Evolutionary conservation across 108 stramenopile species (phyloP).

Genomic region (Hondaea fermentalgiana): DNA sequence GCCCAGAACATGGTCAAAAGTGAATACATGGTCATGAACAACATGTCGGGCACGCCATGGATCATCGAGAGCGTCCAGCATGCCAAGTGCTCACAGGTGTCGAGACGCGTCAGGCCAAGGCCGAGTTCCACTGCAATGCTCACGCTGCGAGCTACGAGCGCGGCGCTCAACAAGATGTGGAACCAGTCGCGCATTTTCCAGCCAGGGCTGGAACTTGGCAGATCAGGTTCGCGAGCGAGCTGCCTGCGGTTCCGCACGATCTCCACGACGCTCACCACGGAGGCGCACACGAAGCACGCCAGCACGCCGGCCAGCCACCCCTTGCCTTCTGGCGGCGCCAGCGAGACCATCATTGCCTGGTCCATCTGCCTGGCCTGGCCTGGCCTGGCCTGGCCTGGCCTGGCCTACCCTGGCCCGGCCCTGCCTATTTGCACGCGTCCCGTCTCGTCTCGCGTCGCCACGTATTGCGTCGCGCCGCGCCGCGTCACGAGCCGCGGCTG

Average conservation of each 20-base stretch:
- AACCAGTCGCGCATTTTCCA: slow-evolving; percentile 4
- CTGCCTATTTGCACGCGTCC: no score
- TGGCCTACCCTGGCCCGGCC: no score
- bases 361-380: no score
- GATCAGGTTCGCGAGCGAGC: not conserved
- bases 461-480: no score
- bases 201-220: not conserved
- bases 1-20: slow-evolving; percentile 18
- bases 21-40: not conserved
- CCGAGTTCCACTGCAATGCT: not conserved
- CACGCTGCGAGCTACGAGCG: not conserved
- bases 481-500: no score
- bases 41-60: not conserved
- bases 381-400: no score
- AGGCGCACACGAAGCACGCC: not conserved
- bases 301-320: not conserved
- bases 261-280: not conserved
- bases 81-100: not conserved
- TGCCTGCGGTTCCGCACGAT: not conserved
- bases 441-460: no score
- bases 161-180: not conserved
- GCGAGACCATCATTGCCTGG: not conserved
- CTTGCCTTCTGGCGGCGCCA: not conserved
- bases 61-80: not conserved
- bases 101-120: not conserved